A percentile compares a stretch with the other conserved stretches of the same genome.
Evolutionary conservation across 139 green algal genomes (phyloP).

Genomic region (Chlamydomonas applanata): DNA sequence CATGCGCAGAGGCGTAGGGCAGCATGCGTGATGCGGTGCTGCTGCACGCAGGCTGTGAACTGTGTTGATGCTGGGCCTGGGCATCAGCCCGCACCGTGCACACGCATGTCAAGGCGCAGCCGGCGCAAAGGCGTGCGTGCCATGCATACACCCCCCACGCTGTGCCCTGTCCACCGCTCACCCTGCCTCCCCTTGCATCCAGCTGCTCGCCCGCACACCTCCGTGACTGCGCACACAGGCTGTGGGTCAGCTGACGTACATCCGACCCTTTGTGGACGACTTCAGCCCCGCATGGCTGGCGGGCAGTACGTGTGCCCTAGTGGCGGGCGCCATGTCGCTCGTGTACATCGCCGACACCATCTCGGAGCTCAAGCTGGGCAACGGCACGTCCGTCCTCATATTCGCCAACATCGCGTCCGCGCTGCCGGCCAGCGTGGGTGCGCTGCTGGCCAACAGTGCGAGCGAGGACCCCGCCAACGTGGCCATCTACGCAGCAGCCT

Average conservation of each 20-base stretch:
- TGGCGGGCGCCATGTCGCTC: constrained; percentile 84
- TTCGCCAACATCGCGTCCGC: constrained; percentile 94
- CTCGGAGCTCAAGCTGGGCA: constrained; percentile 94
- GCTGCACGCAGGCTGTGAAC: too few species aligned
- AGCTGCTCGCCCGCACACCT: not conserved
- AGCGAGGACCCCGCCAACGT: constrained; percentile 50
- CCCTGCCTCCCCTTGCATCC: not conserved
- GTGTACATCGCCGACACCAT: constrained; percentile 90
- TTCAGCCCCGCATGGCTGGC: constrained; percentile 80
- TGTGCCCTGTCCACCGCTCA: not conserved
- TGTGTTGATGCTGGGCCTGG: too few species aligned
- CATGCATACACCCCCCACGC: too few species aligned
- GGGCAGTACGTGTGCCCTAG: constrained; percentile 65
- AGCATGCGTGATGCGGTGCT: too few species aligned
- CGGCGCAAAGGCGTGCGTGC: too few species aligned
- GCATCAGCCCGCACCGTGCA: too few species aligned
- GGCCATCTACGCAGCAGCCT: constrained; percentile 76
- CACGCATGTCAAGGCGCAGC: too few species aligned
- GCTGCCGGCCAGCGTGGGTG: constrained; percentile 61
- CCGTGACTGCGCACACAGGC: constrained; percentile 34
- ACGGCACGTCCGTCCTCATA: constrained; percentile 96
- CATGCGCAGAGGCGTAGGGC: too few species aligned
- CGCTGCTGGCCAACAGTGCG: constrained; percentile 19
- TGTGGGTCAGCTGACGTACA: constrained; percentile 86
- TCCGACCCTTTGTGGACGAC: constrained; percentile 87